Percentiles rank a stretch among this genome's conserved stretches.
phyloP scores from a whole-genome alignment of 2,329 filamentous ascomycete species.

The Decorospora gaudefroyi region DNA sequence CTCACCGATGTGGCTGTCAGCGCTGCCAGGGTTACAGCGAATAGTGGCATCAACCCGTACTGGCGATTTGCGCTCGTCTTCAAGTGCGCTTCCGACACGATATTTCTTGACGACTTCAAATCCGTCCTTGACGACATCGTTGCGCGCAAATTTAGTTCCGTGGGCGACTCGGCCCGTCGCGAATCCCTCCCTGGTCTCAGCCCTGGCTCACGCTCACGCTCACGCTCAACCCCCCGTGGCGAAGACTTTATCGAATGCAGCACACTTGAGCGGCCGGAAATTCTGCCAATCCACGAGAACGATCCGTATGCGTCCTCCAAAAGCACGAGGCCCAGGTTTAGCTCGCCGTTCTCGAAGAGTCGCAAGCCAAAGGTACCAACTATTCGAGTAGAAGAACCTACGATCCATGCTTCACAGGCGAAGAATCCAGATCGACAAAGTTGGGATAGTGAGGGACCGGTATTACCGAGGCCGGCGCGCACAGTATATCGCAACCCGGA shows the following conservation, averaged over 20 bases:
- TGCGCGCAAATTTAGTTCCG: constrained; percentile 30
- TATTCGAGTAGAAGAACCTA: constrained; percentile 35
- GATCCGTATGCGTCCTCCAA: constrained; percentile 12
- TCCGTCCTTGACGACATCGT: constrained; percentile 43
- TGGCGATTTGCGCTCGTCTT: constrained; percentile 46
- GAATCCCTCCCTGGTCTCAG: constrained; percentile 15
- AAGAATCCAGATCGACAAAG: constrained; percentile 29
- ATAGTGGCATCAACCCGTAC: constrained; percentile 44
- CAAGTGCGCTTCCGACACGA: constrained; percentile 45
- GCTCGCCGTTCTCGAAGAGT: constrained; percentile 21
- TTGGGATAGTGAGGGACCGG: constrained; percentile 23
- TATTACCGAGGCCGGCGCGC: constrained; percentile 25
- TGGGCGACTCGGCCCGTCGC: constrained; percentile 19
- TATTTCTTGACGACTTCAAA: constrained; percentile 47
- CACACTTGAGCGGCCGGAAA: constrained; percentile 9
- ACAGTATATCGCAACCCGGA: constrained; percentile 18
- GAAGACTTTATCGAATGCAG: constrained; percentile 29
- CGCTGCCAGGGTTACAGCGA: constrained; percentile 31
- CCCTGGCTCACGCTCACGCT: constrained; percentile 16
- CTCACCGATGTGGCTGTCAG: constrained; percentile 40
- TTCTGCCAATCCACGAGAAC: neutral
- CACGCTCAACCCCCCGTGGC: constrained; percentile 20
- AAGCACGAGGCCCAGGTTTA: constrained; percentile 13
- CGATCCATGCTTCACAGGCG: constrained; percentile 21
- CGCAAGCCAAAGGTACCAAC: constrained; percentile 16